phyloP scores from a whole-genome alignment of 306 rosid genomes.

The Spatholobus suberectus region DNA sequence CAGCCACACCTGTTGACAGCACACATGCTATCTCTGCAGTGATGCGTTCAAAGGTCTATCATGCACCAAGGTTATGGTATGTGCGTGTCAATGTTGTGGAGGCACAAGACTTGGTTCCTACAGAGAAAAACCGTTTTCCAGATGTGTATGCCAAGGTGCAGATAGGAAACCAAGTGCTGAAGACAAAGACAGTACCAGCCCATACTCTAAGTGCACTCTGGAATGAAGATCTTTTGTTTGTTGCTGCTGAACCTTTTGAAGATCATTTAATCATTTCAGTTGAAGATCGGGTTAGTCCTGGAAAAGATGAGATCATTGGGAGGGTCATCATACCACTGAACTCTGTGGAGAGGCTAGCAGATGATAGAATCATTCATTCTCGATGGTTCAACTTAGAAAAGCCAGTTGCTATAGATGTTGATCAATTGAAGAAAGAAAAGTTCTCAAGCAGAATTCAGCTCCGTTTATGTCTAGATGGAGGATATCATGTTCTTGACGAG shows the following conservation, averaged over 20 bases:
- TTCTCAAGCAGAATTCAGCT: slow-evolving; percentile 56
- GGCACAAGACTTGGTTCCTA: slow-evolving; percentile 59
- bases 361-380: slow-evolving; percentile 56
- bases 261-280: slow-evolving; percentile 52
- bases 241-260: slow-evolving; percentile 62
- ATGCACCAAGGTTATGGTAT: slow-evolving; percentile 79
- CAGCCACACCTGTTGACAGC: slow-evolving; percentile 65
- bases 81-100: slow-evolving; percentile 68
- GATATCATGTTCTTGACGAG: slow-evolving; percentile 60
- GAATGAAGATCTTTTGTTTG: slow-evolving; percentile 62
- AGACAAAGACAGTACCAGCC: slow-evolving; percentile 55
- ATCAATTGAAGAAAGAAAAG: slow-evolving; percentile 56
- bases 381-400: slow-evolving; percentile 61
- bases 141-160: slow-evolving; percentile 56
- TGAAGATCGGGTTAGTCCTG: slow-evolving; percentile 55
- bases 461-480: slow-evolving; percentile 56
- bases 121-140: slow-evolving; percentile 54
- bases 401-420: slow-evolving; percentile 52
- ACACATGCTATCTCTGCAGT: slow-evolving; percentile 48
- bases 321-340: slow-evolving; percentile 50
- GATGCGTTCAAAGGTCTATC: slow-evolving; percentile 73
- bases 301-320: slow-evolving; percentile 60
- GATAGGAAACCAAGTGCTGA: slow-evolving; percentile 57
- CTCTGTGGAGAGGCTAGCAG: slow-evolving; percentile 53
- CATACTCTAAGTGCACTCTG: slow-evolving; percentile 48